Conservation (phyloP, 345 rosid species). For the Erodium maritimum region DNA sequence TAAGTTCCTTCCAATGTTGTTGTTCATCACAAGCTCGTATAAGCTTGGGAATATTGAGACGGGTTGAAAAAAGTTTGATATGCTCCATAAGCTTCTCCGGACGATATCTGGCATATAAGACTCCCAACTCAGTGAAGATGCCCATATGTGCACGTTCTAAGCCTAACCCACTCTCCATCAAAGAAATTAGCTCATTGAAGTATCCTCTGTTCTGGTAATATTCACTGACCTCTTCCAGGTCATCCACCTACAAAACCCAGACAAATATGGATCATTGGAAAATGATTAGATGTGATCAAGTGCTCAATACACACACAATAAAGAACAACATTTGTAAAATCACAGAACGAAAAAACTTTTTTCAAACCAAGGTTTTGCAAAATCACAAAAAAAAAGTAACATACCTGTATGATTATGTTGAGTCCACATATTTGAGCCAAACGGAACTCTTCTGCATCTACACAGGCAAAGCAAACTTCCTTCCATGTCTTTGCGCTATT, state of each 20-base stretch:
- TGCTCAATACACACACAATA: neutral
- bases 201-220: slow-evolving; percentile 94
- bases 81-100: slow-evolving; percentile 97
- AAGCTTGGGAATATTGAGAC: slow-evolving; percentile 95
- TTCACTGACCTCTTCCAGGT: slow-evolving; percentile 93
- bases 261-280: neutral
- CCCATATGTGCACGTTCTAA: slow-evolving; percentile 99
- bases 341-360: too few species aligned
- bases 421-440: slow-evolving; percentile 96
- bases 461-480: slow-evolving; percentile 98
- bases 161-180: slow-evolving; percentile 98
- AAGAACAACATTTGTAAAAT: too few species aligned
- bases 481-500: slow-evolving; percentile 99
- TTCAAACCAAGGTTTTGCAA: neutral
- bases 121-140: slow-evolving; percentile 96
- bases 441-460: slow-evolving; percentile 94
- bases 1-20: slow-evolving; percentile 95
- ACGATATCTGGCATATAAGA: slow-evolving; percentile 92
- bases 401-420: slow-evolving; percentile 83
- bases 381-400: slow-evolving; percentile 5
- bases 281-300: neutral
- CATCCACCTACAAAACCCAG: slow-evolving; percentile 64
- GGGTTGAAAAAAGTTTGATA: slow-evolving; percentile 88
- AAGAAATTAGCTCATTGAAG: slow-evolving; percentile 92
- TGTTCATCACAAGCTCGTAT: slow-evolving; percentile 98